phyloP scores from a whole-genome alignment of 2,329 filamentous ascomycete species.

The Macrophomina phaseolina region DNA sequence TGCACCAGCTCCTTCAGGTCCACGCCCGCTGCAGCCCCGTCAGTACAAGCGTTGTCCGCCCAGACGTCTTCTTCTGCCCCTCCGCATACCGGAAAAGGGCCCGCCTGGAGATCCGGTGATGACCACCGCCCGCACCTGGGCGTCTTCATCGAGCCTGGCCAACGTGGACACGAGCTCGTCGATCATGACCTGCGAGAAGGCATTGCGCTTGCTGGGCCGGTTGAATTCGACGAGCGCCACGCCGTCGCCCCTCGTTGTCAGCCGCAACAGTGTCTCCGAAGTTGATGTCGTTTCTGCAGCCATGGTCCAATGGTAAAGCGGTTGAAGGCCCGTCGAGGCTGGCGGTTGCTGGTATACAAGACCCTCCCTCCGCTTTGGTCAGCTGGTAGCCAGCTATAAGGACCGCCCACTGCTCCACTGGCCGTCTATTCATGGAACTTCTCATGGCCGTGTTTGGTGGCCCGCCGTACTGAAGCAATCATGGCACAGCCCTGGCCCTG shows the following conservation, averaged over 20 bases:
- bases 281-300: background rate
- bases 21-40: conserved; percentile 69
- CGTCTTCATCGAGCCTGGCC: conserved; percentile 31
- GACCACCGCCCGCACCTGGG: conserved; percentile 48
- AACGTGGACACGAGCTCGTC: conserved; percentile 37
- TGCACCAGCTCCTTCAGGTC: conserved; percentile 97
- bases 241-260: conserved; percentile 37
- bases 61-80: background rate
- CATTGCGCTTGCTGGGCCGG: conserved; percentile 64
- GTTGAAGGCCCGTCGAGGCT: background rate
- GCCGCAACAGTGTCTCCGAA: background rate
- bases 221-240: conserved; percentile 59
- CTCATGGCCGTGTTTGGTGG: background rate
- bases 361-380: background rate
- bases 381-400: background rate
- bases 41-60: background rate
- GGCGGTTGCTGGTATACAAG: background rate
- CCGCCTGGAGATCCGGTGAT: conserved; percentile 85
- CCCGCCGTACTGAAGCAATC: background rate
- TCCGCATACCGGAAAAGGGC: conserved; percentile 67
- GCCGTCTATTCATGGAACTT: background rate
- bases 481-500: background rate
- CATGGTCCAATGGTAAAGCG: background rate
- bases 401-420: background rate
- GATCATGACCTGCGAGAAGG: conserved; percentile 61